A percentile compares a stretch with the other conserved stretches of the same genome.
phyloP scores from a whole-genome alignment of 2,329 filamentous ascomycete species.

The Cytospora leucostoma region DNA sequence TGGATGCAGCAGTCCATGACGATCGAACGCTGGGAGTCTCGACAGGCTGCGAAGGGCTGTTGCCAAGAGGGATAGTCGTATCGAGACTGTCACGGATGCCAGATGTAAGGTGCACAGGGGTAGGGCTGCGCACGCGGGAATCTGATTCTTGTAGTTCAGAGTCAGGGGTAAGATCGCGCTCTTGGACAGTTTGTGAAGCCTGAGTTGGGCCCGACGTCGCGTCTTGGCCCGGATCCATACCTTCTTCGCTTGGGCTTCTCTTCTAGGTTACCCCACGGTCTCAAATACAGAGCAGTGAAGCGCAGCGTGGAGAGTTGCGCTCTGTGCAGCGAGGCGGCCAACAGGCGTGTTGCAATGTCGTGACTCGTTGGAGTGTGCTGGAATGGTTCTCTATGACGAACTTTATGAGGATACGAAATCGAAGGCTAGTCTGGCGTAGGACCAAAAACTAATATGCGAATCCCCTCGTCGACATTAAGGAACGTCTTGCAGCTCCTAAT shows the following conservation, averaged over 20 bases:
- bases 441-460: not conserved
- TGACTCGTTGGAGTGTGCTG: not conserved
- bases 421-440: not conserved
- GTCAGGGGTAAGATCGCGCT: slow-evolving; percentile 3
- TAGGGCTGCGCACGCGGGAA: slow-evolving; percentile 8
- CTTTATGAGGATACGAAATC: not conserved
- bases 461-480: not conserved
- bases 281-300: not conserved
- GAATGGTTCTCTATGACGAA: not conserved
- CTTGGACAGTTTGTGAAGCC: not conserved
- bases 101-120: slow-evolving; percentile 8
- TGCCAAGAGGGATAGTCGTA: slow-evolving; percentile 10
- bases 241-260: not conserved
- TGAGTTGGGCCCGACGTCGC: slow-evolving; percentile 5
- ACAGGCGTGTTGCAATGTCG: not conserved
- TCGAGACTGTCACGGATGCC: slow-evolving; percentile 8
- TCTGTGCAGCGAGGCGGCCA: not conserved
- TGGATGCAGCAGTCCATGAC: slow-evolving; percentile 46
- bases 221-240: slow-evolving; percentile 15
- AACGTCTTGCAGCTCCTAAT: not conserved
- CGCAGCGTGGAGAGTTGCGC: slow-evolving; percentile 1
- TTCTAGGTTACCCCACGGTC: slow-evolving; percentile 22
- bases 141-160: not conserved
- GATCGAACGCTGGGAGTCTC: slow-evolving; percentile 35
- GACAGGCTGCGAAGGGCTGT: not conserved